Evolutionary conservation across 148 eudicot species (phyloP).

Genomic region (Tetragonia tetragonoides): DNA sequence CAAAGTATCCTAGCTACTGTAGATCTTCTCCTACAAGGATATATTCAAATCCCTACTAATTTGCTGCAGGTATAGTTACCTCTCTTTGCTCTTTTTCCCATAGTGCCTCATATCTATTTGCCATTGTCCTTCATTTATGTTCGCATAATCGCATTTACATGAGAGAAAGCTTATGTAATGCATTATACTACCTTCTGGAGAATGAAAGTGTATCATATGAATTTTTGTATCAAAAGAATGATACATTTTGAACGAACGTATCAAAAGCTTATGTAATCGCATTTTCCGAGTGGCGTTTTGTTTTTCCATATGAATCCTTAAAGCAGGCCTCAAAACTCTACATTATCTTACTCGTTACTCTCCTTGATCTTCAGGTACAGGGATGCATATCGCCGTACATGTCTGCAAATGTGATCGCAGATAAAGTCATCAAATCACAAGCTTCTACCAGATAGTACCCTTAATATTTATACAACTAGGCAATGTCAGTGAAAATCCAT

Average conservation of each 20-base stretch:
- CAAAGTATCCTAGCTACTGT: slow-evolving; percentile 54
- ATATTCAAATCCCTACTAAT: slow-evolving; percentile 65
- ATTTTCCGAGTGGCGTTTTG: too few species aligned
- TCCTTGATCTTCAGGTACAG: slow-evolving; percentile 47
- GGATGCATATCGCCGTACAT: slow-evolving; percentile 82
- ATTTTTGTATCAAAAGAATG: too few species aligned
- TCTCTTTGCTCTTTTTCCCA: neutral
- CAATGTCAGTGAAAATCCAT: neutral
- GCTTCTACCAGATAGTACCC: neutral
- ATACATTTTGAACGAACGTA: too few species aligned
- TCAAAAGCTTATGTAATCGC: too few species aligned
- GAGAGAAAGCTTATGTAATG: too few species aligned
- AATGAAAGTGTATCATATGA: too few species aligned
- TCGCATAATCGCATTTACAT: neutral
- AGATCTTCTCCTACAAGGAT: slow-evolving; percentile 79
- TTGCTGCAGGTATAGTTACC: slow-evolving; percentile 61
- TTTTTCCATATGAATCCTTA: too few species aligned
- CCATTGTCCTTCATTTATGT: neutral
- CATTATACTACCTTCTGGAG: too few species aligned
- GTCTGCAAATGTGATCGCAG: slow-evolving; percentile 59
- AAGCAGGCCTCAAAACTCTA: too few species aligned
- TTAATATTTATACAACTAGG: neutral
- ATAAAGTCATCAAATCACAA: neutral
- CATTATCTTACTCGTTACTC: neutral
- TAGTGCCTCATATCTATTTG: neutral